phyloP scores from a whole-genome alignment of 2,329 filamentous ascomycete genomes.

The Colletotrichum sp. region DNA sequence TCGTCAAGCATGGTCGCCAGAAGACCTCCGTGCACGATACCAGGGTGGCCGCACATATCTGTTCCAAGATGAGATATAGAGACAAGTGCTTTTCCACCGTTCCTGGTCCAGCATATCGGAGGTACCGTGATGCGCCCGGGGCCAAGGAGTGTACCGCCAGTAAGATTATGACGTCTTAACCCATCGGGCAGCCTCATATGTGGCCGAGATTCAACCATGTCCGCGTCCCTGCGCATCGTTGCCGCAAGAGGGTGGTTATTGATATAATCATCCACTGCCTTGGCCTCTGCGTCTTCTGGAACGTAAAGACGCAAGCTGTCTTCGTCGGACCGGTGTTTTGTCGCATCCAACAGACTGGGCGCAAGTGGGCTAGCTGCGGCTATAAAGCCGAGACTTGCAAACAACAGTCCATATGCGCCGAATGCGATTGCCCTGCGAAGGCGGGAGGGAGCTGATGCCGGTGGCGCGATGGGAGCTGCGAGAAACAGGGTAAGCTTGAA shows the following conservation, averaged over 20 bases:
- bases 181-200: constrained; percentile 82
- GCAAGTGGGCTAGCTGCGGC: constrained; percentile 61
- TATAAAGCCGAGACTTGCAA: constrained; percentile 56
- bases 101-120: constrained; percentile 77
- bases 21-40: constrained; percentile 88
- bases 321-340: constrained; percentile 55
- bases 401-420: constrained; percentile 37
- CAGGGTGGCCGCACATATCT: constrained; percentile 86
- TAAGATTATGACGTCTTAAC: constrained; percentile 78
- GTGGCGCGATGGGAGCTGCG: neutral
- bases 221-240: constrained; percentile 69
- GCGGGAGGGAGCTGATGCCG: neutral
- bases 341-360: constrained; percentile 27
- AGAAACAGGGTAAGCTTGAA: neutral
- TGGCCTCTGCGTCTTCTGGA: constrained; percentile 57
- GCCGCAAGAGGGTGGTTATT: constrained; percentile 75
- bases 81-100: constrained; percentile 71
- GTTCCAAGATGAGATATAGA: constrained; percentile 79
- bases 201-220: constrained; percentile 78
- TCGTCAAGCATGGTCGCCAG: constrained; percentile 94
- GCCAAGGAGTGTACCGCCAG: constrained; percentile 79
- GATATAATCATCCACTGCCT: constrained; percentile 75
- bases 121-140: constrained; percentile 80
- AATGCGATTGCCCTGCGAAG: constrained; percentile 8
- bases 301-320: constrained; percentile 74